These are phyloP conservation scores for Talaromyces pinophilus DNA, from an alignment of 2,329 filamentous ascomycete genomes.

Conservation along the genomic window DNA sequence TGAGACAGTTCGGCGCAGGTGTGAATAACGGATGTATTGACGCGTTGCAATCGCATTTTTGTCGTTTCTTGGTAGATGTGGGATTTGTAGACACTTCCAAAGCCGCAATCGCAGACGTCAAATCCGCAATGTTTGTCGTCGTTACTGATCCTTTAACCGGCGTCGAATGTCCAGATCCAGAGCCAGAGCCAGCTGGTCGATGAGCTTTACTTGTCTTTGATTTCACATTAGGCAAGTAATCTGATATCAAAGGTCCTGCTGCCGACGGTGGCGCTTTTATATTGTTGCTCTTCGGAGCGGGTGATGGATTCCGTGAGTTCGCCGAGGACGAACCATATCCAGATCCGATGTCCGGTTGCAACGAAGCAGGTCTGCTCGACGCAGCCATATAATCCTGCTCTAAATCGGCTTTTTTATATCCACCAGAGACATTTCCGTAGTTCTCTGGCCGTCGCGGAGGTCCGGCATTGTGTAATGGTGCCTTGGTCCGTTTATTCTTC, in stretches of 20 bases:
- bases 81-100: constrained; percentile 94
- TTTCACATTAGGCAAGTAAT: constrained; percentile 62
- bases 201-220: constrained; percentile 57
- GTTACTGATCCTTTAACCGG: constrained; percentile 57
- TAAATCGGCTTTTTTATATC: constrained; percentile 71
- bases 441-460: constrained; percentile 65
- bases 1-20: constrained; percentile 90
- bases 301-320: constrained; percentile 48
- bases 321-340: constrained; percentile 44
- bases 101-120: constrained; percentile 77
- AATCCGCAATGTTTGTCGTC: constrained; percentile 55
- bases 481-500: constrained; percentile 59
- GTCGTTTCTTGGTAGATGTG: constrained; percentile 64
- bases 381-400: constrained; percentile 72
- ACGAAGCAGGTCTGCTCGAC: constrained; percentile 52
- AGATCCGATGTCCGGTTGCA: constrained; percentile 41
- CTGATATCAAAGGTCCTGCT: constrained; percentile 78
- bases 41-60: constrained; percentile 81
- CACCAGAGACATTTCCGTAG: constrained; percentile 65
- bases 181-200: constrained; percentile 33
- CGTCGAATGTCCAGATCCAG: constrained; percentile 52
- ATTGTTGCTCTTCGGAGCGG: constrained; percentile 31
- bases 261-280: constrained; percentile 65
- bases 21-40: constrained; percentile 81
- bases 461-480: constrained; percentile 61